Evolutionary conservation across 2,329 filamentous ascomycete genomes (phyloP), one percentile per base, ranked within the genome.

Genomic region (Emergomyces pasteurianus): DNA sequence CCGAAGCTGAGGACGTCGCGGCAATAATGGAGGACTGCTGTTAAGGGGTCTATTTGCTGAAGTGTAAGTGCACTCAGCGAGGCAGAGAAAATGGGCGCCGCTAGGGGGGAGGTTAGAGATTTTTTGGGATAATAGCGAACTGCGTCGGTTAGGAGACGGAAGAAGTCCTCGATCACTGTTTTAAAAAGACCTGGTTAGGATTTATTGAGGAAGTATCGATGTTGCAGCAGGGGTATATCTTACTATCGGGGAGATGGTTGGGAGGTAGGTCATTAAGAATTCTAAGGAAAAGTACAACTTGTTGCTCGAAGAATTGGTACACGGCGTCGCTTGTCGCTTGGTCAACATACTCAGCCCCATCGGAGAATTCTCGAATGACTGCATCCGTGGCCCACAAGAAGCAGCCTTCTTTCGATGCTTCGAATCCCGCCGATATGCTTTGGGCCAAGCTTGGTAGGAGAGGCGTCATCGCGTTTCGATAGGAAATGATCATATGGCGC

Each of bases 341-440:
- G 60, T 92, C 87, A 23, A 97, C 89, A 63, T 89, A 85, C 67
- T 96, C 91, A 49, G 89, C 85, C 49, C 92, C 91, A 67, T 95
- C 90, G 0, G 90, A 94, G 71, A 97, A 99, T 73, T 99, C 94
- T 62, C 94, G 88, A 36, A 99, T 83, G 64, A 99, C 95, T 9
- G 92, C 90, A 65, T 92, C 89, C 1, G 92, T 96, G 1, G 94
- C 92, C 94, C 94, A 99, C n/a, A 99, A 80, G 81, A 99, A 99
- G 73, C 92, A 96, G 14, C 94, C 94, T 75, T 99, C 92, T 63
- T 86, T 84, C 12, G 92, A 96, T 21, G 83, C 82, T 60, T 88
- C 83, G 72, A 99, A 99, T 4, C 92, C 92, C 64, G 81, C 82
- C 0, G 90, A 90, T 61, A 99, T 83, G 74, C 92, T 95, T 67